Conservation (phyloP, 2,329 filamentous ascomycete genomes). For the Massarina eburnea region DNA sequence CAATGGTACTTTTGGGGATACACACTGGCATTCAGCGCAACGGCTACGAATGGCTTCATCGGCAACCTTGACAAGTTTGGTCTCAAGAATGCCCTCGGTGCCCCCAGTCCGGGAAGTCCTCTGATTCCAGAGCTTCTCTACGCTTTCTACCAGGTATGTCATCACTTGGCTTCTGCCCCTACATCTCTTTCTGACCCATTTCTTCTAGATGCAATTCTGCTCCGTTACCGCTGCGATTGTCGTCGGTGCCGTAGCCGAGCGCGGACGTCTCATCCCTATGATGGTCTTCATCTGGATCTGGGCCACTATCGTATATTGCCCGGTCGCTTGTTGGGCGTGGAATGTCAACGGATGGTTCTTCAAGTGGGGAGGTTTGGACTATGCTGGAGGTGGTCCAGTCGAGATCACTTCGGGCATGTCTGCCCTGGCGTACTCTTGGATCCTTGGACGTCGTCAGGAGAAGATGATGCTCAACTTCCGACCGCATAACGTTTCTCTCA, state of each 20-base stretch:
- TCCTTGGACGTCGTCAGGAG: constrained; percentile 93
- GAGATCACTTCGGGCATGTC: constrained; percentile 94
- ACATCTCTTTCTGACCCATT: background rate
- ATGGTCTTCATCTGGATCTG: constrained; percentile 97
- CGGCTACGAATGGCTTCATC: constrained; percentile 85
- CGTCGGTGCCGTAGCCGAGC: constrained; percentile 89
- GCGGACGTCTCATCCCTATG: constrained; percentile 86
- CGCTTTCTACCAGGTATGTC: constrained; percentile 82
- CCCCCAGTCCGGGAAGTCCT: constrained; percentile 84
- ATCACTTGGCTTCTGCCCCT: background rate
- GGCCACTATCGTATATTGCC: constrained; percentile 97
- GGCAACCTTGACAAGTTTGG: constrained; percentile 89
- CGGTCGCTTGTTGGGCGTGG: constrained; percentile 95
- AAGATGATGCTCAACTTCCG: constrained; percentile 99
- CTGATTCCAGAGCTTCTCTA: constrained; percentile 88
- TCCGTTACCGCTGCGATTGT: constrained; percentile 89
- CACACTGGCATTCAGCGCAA: constrained; percentile 84
- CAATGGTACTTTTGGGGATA: constrained; percentile 99
- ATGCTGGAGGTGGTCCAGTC: constrained; percentile 94
- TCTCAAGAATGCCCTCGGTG: constrained; percentile 77
- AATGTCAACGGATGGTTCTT: constrained; percentile 91
- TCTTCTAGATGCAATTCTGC: constrained; percentile 87
- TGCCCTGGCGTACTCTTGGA: constrained; percentile 91
- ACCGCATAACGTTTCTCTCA: constrained; percentile 96
- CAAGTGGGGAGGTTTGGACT: constrained; percentile 90